Evolutionary conservation across 495 filamentous ascomycete species (phyloP), one percentile per base, ranked within the genome.

Genomic region (Podospora comata): DNA sequence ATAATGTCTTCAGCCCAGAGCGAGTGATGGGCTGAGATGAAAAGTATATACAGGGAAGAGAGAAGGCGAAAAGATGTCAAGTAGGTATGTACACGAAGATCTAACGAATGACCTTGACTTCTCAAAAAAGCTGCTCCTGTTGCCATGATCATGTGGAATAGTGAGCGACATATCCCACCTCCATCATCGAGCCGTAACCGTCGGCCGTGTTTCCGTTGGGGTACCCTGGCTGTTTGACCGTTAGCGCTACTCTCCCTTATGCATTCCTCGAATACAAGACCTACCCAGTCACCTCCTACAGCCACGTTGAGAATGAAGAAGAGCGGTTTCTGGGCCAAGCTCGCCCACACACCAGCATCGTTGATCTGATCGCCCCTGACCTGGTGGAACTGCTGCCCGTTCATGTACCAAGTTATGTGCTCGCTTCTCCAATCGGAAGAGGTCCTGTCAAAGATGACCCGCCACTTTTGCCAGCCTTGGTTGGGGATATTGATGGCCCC

Each of bases 251-350:
- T 3, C 20, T 18, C 2, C 19, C 4, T 19, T 39, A 13, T 23
- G 6, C 53, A 1, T 20, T 19, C 26, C 32, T 9, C 19, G 16
- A 15, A 23, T 1, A 58, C 26, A 23, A 66, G 65, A 78, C 81
- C 71, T 70, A 83, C 81, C 78, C 81, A 86, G 65, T 69, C 66
- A 1, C 83, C 84, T 6, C 84, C 83, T 61, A 86, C 82, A 4
- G 84, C 84, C 1, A 86, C 80, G 62, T 86, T 86, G 28, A 85
- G 70, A 59, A 82, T 81, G 48, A 85, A 77, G 67, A 75, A 85
- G 65, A 82, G 69, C 0, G 79, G 75, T 32, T 65, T 73, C 4
- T 75, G 70, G 0, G 78, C 75, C 32, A 85, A 65, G 48, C 71
- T 72, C 44, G 67, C 71, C 82, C 82, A 85, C 26, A 79, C 78